These are phyloP conservation scores for Malassezia furfur DNA, from an alignment of 1,284 basidiomycete species.

Conservation along the genomic window DNA sequence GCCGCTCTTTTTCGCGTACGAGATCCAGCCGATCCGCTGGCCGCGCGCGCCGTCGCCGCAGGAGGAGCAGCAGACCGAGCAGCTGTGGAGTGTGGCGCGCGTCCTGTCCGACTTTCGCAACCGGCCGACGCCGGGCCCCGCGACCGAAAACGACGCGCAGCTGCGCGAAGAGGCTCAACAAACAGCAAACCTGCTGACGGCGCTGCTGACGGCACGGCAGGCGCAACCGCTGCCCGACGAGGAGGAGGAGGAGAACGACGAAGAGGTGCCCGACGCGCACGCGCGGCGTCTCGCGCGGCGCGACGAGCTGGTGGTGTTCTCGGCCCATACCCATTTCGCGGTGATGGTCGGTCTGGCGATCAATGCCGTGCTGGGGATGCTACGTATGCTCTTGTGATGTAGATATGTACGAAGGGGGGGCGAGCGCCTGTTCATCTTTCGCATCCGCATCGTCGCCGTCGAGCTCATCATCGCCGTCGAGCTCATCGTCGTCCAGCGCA, in stretches of 20 bases:
- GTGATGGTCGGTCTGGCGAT: slow-evolving; percentile 4
- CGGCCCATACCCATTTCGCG: slow-evolving; percentile 5
- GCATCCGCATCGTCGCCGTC: not conserved
- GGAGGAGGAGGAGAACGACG: not conserved
- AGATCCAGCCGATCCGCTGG: not conserved
- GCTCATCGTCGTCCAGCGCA: slow-evolving; percentile 38
- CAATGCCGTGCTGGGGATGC: slow-evolving; percentile 19
- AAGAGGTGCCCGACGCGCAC: not conserved
- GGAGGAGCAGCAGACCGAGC: not conserved
- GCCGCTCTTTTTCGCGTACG: slow-evolving; percentile 19
- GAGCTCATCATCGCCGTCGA: slow-evolving; percentile 15
- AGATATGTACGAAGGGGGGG: not conserved
- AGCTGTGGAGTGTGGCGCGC: not conserved
- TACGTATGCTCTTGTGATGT: slow-evolving; percentile 3
- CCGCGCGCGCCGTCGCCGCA: not conserved
- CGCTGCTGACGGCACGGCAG: not conserved
- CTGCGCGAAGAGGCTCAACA: not conserved
- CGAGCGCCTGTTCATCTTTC: not conserved
- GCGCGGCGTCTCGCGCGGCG: not conserved
- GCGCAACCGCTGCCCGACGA: not conserved
- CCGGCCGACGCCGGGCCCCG: not conserved
- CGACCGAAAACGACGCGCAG: not conserved
- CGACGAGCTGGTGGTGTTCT: slow-evolving; percentile 5
- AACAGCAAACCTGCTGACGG: not conserved
- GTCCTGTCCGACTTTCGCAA: not conserved